Evolutionary conservation across 495 filamentous ascomycete species (phyloP), one percentile per base, ranked within the genome.

Genomic region (Delitschia confertaspora): DNA sequence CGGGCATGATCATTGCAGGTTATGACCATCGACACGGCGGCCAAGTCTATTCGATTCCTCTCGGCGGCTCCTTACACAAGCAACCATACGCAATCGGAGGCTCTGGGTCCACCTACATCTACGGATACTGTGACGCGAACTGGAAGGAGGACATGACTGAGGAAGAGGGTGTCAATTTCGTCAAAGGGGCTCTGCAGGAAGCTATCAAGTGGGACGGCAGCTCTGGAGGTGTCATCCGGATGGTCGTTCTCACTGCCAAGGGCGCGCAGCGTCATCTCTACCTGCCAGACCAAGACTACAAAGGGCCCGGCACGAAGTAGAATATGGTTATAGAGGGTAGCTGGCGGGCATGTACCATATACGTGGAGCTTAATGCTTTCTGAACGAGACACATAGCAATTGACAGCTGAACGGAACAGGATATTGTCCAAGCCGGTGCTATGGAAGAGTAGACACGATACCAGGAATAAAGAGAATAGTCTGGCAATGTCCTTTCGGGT

Each of bases 141-240:
- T 98, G 91, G 91, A 80, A 75, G 59, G 93, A 95, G 61, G 76
- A 78, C 53, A 96, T 98, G 88, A 83, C 82, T 18, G 89, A 98
- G 72, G 71, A 75, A 30, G 87, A 93, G 47, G 93, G 91, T n/a
- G 74, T 98, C 43, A 65, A 78, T 20, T 98, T 96, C 52, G 93
- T 98, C 55, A 94, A 93, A 63, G 80, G 77, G 29, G 76, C 91
- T 8, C 66, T 98, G 62, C 71, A 76, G 57, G 88, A 98, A 69
- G 91, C 91, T 10, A 93, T 98, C 72, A 94, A 93, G 67, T 96
- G 91, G 91, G 91, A 98, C 63, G 89, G 91, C 31, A 95, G 88
- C 69, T 96, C 93, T 8, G 91, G 91, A 40, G 91, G 93, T 63
- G 91, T 98, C 33, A 98, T 98, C 60, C 78, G 91, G 49, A 78